Evolutionary conservation across 140 eudicot genomes (phyloP).

Genomic region (Oenanthe javanica): DNA sequence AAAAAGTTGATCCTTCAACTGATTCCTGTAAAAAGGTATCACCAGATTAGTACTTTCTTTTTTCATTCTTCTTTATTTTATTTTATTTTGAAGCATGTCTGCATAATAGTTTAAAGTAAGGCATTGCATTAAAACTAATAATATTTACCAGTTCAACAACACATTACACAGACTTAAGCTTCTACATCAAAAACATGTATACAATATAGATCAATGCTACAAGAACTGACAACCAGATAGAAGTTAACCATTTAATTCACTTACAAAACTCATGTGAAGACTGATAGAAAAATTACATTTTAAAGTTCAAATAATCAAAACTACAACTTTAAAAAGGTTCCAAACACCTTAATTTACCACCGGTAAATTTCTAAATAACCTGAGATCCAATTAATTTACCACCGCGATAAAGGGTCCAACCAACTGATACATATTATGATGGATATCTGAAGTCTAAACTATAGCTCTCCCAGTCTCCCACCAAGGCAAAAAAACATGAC

Average conservation of each 20-base stretch:
- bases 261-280: not conserved
- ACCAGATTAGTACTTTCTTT: not conserved
- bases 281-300: not conserved
- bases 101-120: not conserved
- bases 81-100: not conserved
- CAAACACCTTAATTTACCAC: not conserved
- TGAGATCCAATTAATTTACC: not conserved
- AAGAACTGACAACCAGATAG: not conserved
- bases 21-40: conserved; percentile 34
- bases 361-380: not conserved
- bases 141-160: not conserved
- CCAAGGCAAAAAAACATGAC: not conserved
- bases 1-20: conserved; percentile 50
- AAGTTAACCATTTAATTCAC: not conserved
- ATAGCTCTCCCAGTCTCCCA: not conserved
- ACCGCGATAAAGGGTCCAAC: not conserved
- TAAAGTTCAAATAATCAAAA: not conserved
- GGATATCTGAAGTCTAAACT: not conserved
- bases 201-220: not conserved
- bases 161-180: not conserved
- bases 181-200: not conserved
- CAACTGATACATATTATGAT: not conserved
- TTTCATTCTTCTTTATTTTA: not conserved
- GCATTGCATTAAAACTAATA: not conserved
- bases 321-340: not conserved